Evolutionary conservation across 352 stramenopile genomes (phyloP).

Genomic region (Globisporangium nodosum): DNA sequence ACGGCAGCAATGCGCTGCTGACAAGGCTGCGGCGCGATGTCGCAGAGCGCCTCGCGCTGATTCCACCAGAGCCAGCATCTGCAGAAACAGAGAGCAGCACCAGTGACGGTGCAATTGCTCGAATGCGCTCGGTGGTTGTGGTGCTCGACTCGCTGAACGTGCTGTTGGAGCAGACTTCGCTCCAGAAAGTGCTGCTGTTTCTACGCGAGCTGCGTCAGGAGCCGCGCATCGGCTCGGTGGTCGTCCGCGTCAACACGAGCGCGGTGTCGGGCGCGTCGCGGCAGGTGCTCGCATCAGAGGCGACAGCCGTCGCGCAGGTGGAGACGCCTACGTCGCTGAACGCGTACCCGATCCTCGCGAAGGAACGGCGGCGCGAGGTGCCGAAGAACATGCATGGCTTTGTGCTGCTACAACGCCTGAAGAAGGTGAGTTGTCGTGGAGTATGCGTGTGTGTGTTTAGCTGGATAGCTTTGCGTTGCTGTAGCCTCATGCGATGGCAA

Average conservation of each 20-base stretch:
- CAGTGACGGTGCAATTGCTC: neutral
- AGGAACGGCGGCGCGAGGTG: slow-evolving; percentile 54
- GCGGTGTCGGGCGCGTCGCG: slow-evolving; percentile 13
- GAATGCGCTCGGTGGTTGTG: slow-evolving; percentile 38
- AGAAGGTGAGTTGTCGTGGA: slow-evolving; percentile 36
- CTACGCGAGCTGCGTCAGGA: slow-evolving; percentile 27
- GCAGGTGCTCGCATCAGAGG: slow-evolving; percentile 28
- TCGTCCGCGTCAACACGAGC: slow-evolving; percentile 42
- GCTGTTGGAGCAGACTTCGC: slow-evolving; percentile 43
- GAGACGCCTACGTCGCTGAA: slow-evolving; percentile 51
- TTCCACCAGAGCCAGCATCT: neutral
- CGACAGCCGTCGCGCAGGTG: slow-evolving; percentile 45
- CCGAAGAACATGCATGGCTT: slow-evolving; percentile 53
- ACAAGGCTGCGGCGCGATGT: slow-evolving; percentile 26
- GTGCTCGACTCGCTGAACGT: slow-evolving; percentile 63
- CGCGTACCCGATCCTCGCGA: slow-evolving; percentile 51
- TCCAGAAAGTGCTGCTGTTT: slow-evolving; percentile 38
- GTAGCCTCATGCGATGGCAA: no score
- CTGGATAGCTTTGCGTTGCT: slow-evolving; percentile 2
- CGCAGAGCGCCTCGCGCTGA: slow-evolving; percentile 11
- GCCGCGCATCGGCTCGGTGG: slow-evolving; percentile 33
- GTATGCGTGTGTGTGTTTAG: no score
- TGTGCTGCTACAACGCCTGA: slow-evolving; percentile 51
- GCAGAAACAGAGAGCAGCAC: neutral
- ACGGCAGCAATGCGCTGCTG: slow-evolving; percentile 13